Conservation (phyloP, 2,329 filamentous ascomycete species). For the Cadophora gregata region DNA sequence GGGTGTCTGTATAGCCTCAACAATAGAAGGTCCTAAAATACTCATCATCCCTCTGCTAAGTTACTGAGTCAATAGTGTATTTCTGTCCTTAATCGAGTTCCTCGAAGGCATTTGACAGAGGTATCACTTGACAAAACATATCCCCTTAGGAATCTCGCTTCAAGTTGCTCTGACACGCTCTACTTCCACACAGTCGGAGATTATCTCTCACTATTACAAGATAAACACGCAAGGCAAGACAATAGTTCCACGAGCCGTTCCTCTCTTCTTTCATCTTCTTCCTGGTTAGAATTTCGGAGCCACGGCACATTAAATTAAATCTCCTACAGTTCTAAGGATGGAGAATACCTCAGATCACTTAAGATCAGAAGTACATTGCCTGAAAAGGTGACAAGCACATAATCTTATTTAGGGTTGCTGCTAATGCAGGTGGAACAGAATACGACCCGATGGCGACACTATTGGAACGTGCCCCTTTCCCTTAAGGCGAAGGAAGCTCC, state of each 20-base stretch:
- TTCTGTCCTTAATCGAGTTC: not conserved
- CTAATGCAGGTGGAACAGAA: constrained; percentile 3
- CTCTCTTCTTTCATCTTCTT: not conserved
- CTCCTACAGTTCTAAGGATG: not conserved
- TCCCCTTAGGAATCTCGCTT: not conserved
- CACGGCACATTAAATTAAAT: not conserved
- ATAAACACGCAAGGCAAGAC: not conserved
- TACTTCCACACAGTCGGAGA: constrained; percentile 14
- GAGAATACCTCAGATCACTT: not conserved
- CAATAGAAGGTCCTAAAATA: constrained; percentile 28
- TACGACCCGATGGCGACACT: not conserved
- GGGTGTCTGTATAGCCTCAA: constrained; percentile 31
- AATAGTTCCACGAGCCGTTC: constrained; percentile 5
- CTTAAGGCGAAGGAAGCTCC: not conserved
- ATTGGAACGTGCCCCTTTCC: constrained; percentile 7
- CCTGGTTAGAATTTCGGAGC: not conserved
- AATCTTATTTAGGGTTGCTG: constrained; percentile 6
- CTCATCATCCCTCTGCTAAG: not conserved
- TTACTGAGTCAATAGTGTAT: not conserved
- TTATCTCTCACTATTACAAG: not conserved
- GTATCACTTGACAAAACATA: not conserved
- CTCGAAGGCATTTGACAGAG: not conserved
- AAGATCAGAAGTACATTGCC: too few species aligned
- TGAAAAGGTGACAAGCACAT: not conserved
- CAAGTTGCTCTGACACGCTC: not conserved